phyloP scores from a whole-genome alignment of 1,139 yeast species.

The Zygoascus hellenicus region DNA sequence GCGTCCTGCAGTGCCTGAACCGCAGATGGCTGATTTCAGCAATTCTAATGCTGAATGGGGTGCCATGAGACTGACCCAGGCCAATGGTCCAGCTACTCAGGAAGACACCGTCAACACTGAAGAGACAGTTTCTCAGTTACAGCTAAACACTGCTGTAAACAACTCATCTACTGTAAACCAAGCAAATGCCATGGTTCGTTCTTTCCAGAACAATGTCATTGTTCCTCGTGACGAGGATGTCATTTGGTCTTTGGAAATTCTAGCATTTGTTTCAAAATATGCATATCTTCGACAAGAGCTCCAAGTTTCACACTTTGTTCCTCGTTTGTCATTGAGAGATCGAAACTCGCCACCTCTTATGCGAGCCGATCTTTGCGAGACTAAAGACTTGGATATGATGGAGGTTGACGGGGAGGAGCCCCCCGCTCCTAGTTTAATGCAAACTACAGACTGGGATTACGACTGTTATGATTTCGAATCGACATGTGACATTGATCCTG shows the following conservation, averaged over 20 bases:
- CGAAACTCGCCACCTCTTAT: constrained; percentile 22
- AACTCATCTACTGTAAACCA: not conserved
- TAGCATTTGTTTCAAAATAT: constrained; percentile 91
- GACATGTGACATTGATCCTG: constrained; percentile 42
- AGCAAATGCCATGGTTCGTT: constrained; percentile 35
- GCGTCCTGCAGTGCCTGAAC: not conserved
- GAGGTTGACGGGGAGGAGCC: constrained; percentile 9
- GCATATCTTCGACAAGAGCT: constrained; percentile 69
- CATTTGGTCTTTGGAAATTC: constrained; percentile 83
- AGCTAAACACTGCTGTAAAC: constrained; percentile 2
- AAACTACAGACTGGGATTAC: constrained; percentile 41
- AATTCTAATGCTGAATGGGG: constrained; percentile 5
- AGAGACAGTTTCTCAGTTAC: constrained; percentile 5
- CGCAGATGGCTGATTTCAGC: constrained; percentile 4
- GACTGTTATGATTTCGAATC: constrained; percentile 47
- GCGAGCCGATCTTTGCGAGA: constrained; percentile 20
- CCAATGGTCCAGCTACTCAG: not conserved
- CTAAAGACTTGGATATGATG: constrained; percentile 14
- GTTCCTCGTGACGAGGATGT: constrained; percentile 91
- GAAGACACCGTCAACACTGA: constrained; percentile 5
- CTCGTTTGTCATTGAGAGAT: constrained; percentile 36
- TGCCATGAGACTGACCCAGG: not conserved
- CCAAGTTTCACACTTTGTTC: constrained; percentile 62
- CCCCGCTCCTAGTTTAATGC: not conserved
- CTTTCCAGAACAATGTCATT: constrained; percentile 67